Percentiles rank a stretch among this genome's conserved stretches.
These are phyloP conservation scores for Bromus sterilis DNA, from an alignment of 176 grass and related monocot genomes.

Conservation along the genomic window DNA sequence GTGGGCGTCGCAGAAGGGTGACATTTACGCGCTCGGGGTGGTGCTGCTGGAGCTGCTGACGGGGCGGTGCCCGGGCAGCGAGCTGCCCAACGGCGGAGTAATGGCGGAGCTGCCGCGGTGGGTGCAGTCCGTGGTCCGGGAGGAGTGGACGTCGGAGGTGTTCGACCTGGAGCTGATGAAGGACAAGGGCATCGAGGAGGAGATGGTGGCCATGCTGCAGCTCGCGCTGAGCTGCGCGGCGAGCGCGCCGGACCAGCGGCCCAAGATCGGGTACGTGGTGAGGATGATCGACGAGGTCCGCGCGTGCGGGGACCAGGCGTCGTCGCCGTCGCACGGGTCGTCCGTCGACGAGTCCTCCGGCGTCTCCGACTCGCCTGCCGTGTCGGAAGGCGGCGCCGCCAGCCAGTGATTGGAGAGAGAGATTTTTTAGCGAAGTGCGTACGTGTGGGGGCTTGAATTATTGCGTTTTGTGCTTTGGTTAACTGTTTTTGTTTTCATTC, in stretches of 20 bases:
- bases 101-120: conserved; percentile 63
- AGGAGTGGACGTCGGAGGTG: conserved; percentile 99
- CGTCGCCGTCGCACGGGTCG: conserved; percentile 63
- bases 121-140: conserved; percentile 93
- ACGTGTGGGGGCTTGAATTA: background rate
- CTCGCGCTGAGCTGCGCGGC: conserved; percentile 68
- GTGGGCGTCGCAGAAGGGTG: conserved; percentile 83
- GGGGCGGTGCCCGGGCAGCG: conserved; percentile 44
- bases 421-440: background rate
- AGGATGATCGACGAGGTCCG: conserved; percentile 92
- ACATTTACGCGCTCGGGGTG: conserved; percentile 86
- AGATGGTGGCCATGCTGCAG: conserved; percentile 95
- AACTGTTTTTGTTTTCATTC: background rate
- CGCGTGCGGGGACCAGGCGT: conserved; percentile 22
- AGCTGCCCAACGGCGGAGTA: conserved; percentile 26
- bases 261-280: conserved; percentile 69
- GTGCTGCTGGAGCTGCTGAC: conserved; percentile 93
- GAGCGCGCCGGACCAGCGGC: conserved; percentile 59
- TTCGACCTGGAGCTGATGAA: conserved; percentile 99
- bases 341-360: conserved; percentile 73
- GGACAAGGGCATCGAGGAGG: conserved; percentile 97
- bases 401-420: conserved; percentile 31
- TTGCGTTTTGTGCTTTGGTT: background rate
- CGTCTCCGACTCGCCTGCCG: conserved; percentile 48
- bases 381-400: conserved; percentile 31